Percentiles rank a stretch among this genome's conserved stretches.
Evolutionary conservation across 495 filamentous ascomycete species (phyloP).

Genomic region (Stereocaulon alpinum): DNA sequence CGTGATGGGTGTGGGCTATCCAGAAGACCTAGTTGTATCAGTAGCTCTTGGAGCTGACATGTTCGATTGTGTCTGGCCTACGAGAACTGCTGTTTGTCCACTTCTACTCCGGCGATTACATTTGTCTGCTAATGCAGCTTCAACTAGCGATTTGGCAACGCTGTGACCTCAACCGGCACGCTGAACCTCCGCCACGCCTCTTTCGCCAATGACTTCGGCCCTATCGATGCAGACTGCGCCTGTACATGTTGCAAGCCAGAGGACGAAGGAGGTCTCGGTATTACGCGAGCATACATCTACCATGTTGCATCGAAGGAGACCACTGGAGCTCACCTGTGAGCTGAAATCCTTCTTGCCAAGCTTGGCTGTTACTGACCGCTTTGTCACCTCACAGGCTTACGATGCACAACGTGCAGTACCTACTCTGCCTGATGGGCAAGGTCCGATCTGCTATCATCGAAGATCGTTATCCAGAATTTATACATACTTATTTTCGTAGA

Average conservation of each 20-base stretch:
- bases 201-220: slow-evolving; percentile 69
- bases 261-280: slow-evolving; percentile 62
- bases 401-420: slow-evolving; percentile 89
- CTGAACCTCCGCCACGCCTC: slow-evolving; percentile 71
- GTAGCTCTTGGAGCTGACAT: slow-evolving; percentile 93
- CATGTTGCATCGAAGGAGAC: slow-evolving; percentile 92
- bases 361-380: not conserved
- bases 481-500: slow-evolving; percentile 64
- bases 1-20: slow-evolving; percentile 97
- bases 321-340: slow-evolving; percentile 77
- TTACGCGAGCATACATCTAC: slow-evolving; percentile 83
- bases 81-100: slow-evolving; percentile 61
- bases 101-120: not conserved
- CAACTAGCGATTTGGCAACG: slow-evolving; percentile 76
- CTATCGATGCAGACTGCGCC: slow-evolving; percentile 70
- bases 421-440: slow-evolving; percentile 68
- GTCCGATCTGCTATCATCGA: slow-evolving; percentile 71
- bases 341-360: not conserved
- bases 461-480: slow-evolving; percentile 68
- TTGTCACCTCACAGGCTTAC: slow-evolving; percentile 45
- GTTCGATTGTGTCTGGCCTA: slow-evolving; percentile 99
- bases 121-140: not conserved
- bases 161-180: slow-evolving; percentile 68
- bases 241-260: slow-evolving; percentile 66
- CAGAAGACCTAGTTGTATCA: slow-evolving; percentile 86